These are phyloP conservation scores for Chondrus crispus DNA, from an alignment of 23 red algal genomes.

Conservation along the genomic window DNA sequence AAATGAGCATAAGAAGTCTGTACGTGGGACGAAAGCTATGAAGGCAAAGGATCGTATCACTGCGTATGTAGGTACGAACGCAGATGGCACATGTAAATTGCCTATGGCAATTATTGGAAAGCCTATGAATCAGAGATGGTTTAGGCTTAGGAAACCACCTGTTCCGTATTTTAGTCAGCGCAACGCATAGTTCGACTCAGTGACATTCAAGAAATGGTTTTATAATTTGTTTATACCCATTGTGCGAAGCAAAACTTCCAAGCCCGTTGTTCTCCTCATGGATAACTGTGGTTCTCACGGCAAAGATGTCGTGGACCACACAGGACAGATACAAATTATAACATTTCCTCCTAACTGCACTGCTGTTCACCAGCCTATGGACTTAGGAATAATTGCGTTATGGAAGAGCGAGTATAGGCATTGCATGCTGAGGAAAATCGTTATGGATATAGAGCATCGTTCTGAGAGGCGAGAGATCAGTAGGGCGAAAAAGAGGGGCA, in stretches of 20 bases:
- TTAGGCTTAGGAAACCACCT: neutral
- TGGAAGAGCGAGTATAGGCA: neutral
- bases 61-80: slow-evolving; percentile 5
- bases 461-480: neutral
- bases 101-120: slow-evolving; percentile 11
- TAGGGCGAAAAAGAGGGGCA: neutral
- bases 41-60: slow-evolving; percentile 28
- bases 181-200: neutral
- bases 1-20: neutral
- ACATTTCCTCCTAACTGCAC: neutral
- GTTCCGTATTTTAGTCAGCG: neutral
- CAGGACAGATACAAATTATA: neutral
- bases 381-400: neutral
- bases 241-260: too few relatives aligned
- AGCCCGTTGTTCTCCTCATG: too few relatives aligned
- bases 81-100: neutral
- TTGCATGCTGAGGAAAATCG: neutral
- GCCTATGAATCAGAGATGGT: neutral
- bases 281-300: neutral
- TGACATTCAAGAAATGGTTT: neutral
- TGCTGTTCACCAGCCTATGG: neutral
- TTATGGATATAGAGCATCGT: neutral
- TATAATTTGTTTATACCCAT: neutral
- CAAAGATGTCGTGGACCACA: neutral
- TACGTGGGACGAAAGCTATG: neutral